phyloP scores from a whole-genome alignment of 2,329 filamentous ascomycete genomes.

The Arthroderma uncinatum region DNA sequence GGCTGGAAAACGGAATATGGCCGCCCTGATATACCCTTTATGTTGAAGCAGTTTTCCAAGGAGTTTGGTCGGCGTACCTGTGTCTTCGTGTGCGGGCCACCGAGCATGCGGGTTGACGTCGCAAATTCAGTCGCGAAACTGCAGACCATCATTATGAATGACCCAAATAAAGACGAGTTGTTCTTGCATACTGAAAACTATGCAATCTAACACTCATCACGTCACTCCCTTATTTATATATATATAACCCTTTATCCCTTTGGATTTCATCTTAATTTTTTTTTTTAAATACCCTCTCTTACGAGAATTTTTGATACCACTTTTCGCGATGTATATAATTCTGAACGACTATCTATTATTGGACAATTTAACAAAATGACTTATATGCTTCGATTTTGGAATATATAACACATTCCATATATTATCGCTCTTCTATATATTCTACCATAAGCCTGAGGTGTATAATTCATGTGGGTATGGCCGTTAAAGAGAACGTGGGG shows the following conservation, averaged over 20 bases:
- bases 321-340: background rate
- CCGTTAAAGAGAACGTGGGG: background rate
- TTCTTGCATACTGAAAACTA: conserved; percentile 95
- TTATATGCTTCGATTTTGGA: background rate
- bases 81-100: conserved; percentile 86
- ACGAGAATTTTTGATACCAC: conserved; percentile 5
- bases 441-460: background rate
- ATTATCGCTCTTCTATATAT: background rate
- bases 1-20: conserved; percentile 92
- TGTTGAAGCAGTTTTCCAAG: conserved; percentile 70
- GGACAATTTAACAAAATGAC: background rate
- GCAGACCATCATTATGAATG: conserved; percentile 72
- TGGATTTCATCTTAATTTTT: background rate
- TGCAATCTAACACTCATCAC: conserved; percentile 51
- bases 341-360: background rate
- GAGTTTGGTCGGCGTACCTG: conserved; percentile 74
- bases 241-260: background rate
- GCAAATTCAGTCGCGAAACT: conserved; percentile 72
- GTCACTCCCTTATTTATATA: background rate
- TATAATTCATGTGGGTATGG: background rate
- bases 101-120: conserved; percentile 76
- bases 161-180: conserved; percentile 71
- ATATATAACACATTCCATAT: background rate
- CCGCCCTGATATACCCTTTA: conserved; percentile 73
- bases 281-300: background rate